Conservation (phyloP, 2,329 filamentous ascomycete species). For the Neobulgaria alba region DNA sequence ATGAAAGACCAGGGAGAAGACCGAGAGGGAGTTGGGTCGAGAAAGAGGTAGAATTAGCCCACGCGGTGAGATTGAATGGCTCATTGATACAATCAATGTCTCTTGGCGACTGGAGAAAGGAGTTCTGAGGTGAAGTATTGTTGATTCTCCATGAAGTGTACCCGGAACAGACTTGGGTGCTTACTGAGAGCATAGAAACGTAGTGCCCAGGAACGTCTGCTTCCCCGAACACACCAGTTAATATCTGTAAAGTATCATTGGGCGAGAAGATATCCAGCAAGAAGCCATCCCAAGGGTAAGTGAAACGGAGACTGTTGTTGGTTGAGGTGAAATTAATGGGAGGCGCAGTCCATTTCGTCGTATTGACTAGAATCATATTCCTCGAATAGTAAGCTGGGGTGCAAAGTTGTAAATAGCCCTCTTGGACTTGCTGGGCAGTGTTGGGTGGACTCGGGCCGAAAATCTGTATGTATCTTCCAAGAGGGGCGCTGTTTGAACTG, state of each 20-base stretch:
- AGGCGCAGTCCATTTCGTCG: not conserved
- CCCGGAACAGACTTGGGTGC: conserved; percentile 3
- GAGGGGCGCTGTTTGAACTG: conserved; percentile 2
- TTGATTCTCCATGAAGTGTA: conserved; percentile 6
- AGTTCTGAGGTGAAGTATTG: conserved; percentile 2
- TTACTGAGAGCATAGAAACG: conserved; percentile 1
- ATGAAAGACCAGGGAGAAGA: not conserved
- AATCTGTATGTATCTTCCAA: not conserved
- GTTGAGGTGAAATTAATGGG: not conserved
- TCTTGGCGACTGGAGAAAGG: conserved; percentile 2
- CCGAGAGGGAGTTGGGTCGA: not conserved
- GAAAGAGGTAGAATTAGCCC: not conserved
- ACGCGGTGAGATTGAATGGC: conserved; percentile 1
- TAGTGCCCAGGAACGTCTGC: not conserved
- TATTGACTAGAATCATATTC: not conserved
- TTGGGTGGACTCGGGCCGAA: conserved; percentile 1
- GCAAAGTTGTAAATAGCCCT: conserved; percentile 3
- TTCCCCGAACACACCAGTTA: conserved; percentile 1
- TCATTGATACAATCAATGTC: conserved; percentile 3
- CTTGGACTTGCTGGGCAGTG: conserved; percentile 1
- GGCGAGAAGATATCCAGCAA: conserved; percentile 5
- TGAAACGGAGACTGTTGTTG: conserved; percentile 4
- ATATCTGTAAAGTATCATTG: conserved; percentile 1
- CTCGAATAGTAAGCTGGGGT: conserved; percentile 7
- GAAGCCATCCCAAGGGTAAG: not conserved